Evolutionary conservation across 2,329 filamentous ascomycete species (phyloP), one percentile per base, ranked within the genome.

Genomic region (Epichloe elymi): DNA sequence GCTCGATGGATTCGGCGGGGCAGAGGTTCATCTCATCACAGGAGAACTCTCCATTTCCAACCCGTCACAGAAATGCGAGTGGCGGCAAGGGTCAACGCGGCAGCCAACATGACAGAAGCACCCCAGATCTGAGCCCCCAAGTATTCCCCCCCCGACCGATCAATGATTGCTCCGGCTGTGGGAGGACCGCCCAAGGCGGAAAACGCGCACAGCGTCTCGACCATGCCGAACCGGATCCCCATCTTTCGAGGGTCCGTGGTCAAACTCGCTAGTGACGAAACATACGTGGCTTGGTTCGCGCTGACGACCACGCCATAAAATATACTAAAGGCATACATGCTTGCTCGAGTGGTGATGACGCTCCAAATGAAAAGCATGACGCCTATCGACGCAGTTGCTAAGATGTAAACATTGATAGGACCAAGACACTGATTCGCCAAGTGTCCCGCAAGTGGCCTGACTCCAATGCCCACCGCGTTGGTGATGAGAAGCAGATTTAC

Each of bases 301-400:
- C 71, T 70, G 49, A 68, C 68, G 48, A 63, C 60, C n/a, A 75
- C 51, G 8, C 73, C 73, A 48, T 72, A 72, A 44, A 72, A 62
- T 35, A 67, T 65, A 38, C 66, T 66, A 58, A 74, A 75, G 38
- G 62, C 57, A 54, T 72, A 73, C 66, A 73, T 71, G 52, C 65
- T 67, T 3, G 60, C 53, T 3, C 57, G 57, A 11, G 59, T 63
- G n/a, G 54, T 58, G 2, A 83, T 75, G 0, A 69, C 73, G 2
- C 73, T 71, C 81, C 82, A 85, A 49, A 65, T 68, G 56, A 74
- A 80, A 36, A 79, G 63, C 52, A 78, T 65, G 14, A 74, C 60
- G 1, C 70, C 69, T 3, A 75, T 67, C 4, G 70, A 53, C 11
- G 73, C 60, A 2, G 67, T 69, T 47, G 73, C 71, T 0, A 75